Conservation (phyloP, 441 rosid genomes). For the Capsella rubella region DNA sequence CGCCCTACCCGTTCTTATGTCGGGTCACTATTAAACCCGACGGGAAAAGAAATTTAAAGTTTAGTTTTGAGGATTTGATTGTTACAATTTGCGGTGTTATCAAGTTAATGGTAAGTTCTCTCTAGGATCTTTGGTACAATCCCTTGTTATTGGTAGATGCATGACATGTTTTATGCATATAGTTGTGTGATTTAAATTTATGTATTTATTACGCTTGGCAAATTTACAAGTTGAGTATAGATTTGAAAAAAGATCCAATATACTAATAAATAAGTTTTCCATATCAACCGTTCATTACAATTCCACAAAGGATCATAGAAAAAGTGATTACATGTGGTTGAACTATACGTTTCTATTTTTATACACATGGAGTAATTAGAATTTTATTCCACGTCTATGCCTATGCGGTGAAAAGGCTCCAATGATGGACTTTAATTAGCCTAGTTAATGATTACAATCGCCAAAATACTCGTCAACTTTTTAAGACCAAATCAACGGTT, state of each 20-base stretch:
- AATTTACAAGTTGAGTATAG: neutral
- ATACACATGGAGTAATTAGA: neutral
- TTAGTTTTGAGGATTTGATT: conserved; percentile 20
- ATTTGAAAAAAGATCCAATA: neutral
- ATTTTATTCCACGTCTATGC: conserved; percentile 3
- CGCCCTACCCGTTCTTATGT: conserved; percentile 44
- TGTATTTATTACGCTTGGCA: conserved; percentile 15
- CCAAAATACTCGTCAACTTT: neutral
- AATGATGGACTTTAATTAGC: conserved; percentile 23
- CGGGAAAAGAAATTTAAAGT: conserved; percentile 29
- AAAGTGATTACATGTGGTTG: conserved; percentile 17
- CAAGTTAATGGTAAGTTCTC: conserved; percentile 16
- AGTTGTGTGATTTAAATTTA: conserved; percentile 28
- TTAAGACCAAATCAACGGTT: conserved; percentile 39
- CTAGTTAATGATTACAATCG: conserved; percentile 23
- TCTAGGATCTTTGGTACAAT: conserved; percentile 16
- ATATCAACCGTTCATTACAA: conserved; percentile 22
- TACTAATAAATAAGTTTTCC: conserved; percentile 2
- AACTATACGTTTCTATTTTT: neutral
- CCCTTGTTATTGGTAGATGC: conserved; percentile 20
- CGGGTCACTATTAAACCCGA: conserved; percentile 43
- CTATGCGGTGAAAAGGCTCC: conserved; percentile 19
- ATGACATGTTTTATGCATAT: conserved; percentile 19
- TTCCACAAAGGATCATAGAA: neutral
- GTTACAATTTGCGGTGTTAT: conserved; percentile 10